phyloP scores from a whole-genome alignment of 331 rosid genomes.

The Arachis monticola region DNA sequence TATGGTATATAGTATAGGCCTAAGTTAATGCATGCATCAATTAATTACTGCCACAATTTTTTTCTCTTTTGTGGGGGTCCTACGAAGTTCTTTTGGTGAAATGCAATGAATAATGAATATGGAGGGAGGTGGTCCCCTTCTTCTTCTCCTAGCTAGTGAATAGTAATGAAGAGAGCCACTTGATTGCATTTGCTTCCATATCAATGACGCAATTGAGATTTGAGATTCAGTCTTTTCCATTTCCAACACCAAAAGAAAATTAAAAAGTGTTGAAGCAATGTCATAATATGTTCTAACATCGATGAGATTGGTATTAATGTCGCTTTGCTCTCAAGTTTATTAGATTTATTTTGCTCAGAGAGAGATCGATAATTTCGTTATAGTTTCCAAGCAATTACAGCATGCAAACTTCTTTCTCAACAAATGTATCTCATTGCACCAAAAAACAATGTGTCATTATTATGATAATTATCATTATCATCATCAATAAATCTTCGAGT shows the following conservation, averaged over 20 bases:
- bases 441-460: too few relatives aligned
- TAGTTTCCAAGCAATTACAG: neutral
- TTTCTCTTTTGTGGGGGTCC: conserved; percentile 37
- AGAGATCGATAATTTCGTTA: neutral
- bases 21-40: conserved; percentile 15
- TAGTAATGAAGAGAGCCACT: conserved; percentile 14
- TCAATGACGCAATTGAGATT: neutral
- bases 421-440: too few relatives aligned
- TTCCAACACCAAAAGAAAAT: neutral
- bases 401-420: too few relatives aligned
- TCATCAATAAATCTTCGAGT: too few relatives aligned
- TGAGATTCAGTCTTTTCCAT: conserved; percentile 12
- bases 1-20: too few relatives aligned
- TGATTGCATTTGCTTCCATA: neutral
- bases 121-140: conserved; percentile 38
- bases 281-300: neutral
- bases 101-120: conserved; percentile 37
- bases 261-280: neutral
- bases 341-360: neutral
- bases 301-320: neutral
- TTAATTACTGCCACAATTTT: conserved; percentile 27
- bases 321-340: neutral
- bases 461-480: neutral
- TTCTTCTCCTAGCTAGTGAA: too few relatives aligned
- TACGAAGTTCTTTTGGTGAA: conserved; percentile 44